These are phyloP conservation scores for Trichodelitschia bisporula DNA, from an alignment of 495 filamentous ascomycete species.

Conservation along the genomic window DNA sequence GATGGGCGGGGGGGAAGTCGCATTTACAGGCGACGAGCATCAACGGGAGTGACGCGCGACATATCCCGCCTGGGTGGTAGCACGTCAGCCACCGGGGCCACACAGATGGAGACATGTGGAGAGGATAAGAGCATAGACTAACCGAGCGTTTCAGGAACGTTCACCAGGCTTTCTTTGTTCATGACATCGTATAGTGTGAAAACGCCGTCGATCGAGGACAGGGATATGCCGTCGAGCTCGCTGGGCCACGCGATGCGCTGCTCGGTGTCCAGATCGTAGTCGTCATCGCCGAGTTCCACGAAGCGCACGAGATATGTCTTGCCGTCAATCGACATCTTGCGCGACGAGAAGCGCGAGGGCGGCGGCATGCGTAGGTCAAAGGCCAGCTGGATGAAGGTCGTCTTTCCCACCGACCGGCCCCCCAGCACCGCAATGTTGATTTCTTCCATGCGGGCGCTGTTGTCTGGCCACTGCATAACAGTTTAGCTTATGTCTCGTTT, in stretches of 20 bases:
- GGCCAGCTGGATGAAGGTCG: slow-evolving; percentile 63
- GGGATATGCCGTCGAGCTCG: slow-evolving; percentile 32
- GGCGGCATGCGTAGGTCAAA: slow-evolving; percentile 40
- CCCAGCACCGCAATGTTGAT: slow-evolving; percentile 79
- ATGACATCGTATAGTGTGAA: slow-evolving; percentile 71
- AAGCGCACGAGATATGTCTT: slow-evolving; percentile 53
- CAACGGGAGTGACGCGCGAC: slow-evolving; percentile 39
- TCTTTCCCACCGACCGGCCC: slow-evolving; percentile 60
- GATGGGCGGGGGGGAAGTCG: slow-evolving; percentile 35
- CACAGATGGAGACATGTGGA: slow-evolving; percentile 4
- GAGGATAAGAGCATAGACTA: slow-evolving; percentile 18
- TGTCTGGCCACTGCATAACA: slow-evolving; percentile 1
- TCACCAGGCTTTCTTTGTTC: slow-evolving; percentile 39
- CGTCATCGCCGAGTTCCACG: slow-evolving; percentile 47
- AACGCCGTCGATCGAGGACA: slow-evolving; percentile 59
- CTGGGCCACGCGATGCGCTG: slow-evolving; percentile 60
- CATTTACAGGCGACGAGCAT: slow-evolving; percentile 69
- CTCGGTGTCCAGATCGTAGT: slow-evolving; percentile 39
- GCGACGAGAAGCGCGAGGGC: slow-evolving; percentile 25
- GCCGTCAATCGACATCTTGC: slow-evolving; percentile 56
- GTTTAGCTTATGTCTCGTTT: too few relatives aligned
- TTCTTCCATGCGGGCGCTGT: slow-evolving; percentile 24
- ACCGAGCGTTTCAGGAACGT: slow-evolving; percentile 47
- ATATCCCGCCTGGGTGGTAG: slow-evolving; percentile 34
- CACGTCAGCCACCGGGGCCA: slow-evolving; percentile 1